Conservation (phyloP, 177 flowering plant genomes). For the Vitis hybrid region DNA sequence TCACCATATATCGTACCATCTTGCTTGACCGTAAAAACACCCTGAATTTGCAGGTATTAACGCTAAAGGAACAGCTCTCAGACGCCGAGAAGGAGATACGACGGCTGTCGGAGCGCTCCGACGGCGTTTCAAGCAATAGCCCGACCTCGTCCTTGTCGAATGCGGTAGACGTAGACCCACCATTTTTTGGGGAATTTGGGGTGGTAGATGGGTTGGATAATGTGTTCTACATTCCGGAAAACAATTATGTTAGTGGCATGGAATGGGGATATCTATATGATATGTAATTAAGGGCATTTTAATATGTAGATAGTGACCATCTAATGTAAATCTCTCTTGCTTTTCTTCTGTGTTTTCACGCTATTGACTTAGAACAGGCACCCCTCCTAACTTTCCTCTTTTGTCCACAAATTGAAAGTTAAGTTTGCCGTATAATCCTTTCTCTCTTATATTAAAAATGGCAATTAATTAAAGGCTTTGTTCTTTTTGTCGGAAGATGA, state of each 20-base stretch:
- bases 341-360: background rate
- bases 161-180: constrained; percentile 36
- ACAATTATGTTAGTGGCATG: constrained; percentile 32
- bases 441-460: no score
- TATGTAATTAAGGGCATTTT: constrained; percentile 19
- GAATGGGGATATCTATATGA: constrained; percentile 53
- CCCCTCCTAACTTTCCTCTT: background rate
- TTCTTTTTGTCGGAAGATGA: no score
- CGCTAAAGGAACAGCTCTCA: constrained; percentile 52
- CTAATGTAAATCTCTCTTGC: background rate
- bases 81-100: constrained; percentile 62
- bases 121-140: constrained; percentile 42
- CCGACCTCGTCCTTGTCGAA: constrained; percentile 42
- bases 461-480: no score
- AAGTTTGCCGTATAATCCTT: no score
- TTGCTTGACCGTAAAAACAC: background rate
- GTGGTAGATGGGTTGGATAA: constrained; percentile 35
- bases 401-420: no score
- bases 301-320: constrained; percentile 1
- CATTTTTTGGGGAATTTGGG: constrained; percentile 45
- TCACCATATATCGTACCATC: background rate
- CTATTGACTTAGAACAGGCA: background rate
- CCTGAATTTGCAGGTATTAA: constrained; percentile 39
- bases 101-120: constrained; percentile 34
- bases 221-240: constrained; percentile 31